phyloP scores from a whole-genome alignment of 352 stramenopile genomes.

The Phytopythium montanum region DNA sequence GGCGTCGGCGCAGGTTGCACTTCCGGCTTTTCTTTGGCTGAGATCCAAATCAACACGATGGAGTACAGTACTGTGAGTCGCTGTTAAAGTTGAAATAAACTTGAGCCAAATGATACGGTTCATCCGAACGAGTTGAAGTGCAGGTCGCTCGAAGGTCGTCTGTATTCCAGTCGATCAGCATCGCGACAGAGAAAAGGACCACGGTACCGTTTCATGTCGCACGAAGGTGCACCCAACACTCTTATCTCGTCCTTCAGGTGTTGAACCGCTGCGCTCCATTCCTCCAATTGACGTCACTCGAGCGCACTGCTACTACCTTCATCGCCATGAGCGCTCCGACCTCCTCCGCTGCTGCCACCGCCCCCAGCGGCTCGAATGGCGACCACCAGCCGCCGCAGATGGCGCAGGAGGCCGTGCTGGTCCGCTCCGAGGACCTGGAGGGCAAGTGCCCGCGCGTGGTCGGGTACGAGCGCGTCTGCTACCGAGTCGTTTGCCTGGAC shows the following conservation, averaged over 20 bases:
- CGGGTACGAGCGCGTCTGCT: slow-evolving; percentile 17
- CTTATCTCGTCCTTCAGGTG: too few relatives aligned
- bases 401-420: slow-evolving; percentile 70
- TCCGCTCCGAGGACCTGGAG: slow-evolving; percentile 76
- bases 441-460: slow-evolving; percentile 51
- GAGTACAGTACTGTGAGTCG: too few relatives aligned
- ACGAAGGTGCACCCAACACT: not conserved
- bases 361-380: not conserved
- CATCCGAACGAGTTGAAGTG: not conserved
- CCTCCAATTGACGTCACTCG: not conserved
- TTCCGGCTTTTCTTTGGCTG: too few relatives aligned
- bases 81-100: not conserved
- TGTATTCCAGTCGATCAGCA: not conserved
- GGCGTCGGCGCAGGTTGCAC: too few relatives aligned
- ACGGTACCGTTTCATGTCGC: not conserved
- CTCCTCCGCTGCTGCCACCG: not conserved
- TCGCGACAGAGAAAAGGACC: not conserved
- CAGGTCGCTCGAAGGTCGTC: not conserved
- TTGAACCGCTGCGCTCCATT: not conserved
- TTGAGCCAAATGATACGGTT: not conserved
- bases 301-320: too few relatives aligned
- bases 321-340: not conserved
- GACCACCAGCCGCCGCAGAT: slow-evolving; percentile 27
- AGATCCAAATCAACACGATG: not conserved
- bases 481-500: too few relatives aligned